Conservation (phyloP, 176 grass and related monocot genomes). For the Secale cereale region DNA sequence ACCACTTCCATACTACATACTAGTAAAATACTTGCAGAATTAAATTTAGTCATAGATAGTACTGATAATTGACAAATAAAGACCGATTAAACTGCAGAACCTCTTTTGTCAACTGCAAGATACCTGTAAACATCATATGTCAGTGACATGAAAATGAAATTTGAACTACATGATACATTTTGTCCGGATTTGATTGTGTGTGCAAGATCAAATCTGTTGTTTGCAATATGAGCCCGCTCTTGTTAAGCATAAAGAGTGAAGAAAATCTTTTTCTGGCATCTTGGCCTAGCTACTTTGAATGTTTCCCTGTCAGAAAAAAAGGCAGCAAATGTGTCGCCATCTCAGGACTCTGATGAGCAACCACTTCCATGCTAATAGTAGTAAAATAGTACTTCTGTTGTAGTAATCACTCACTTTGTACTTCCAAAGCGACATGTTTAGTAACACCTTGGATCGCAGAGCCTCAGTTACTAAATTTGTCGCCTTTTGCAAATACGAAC, state of each 20-base stretch:
- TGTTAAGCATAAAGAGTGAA: neutral
- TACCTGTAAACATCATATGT: neutral
- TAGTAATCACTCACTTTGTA: neutral
- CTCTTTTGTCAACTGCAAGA: neutral
- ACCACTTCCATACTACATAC: too few species aligned
- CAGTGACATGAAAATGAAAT: constrained; percentile 4
- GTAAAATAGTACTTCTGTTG: neutral
- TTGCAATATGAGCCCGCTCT: neutral
- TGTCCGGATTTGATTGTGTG: neutral
- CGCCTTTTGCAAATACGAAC: neutral
- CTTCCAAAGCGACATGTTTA: neutral
- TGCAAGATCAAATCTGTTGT: neutral
- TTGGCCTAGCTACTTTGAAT: too few species aligned
- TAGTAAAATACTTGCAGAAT: neutral
- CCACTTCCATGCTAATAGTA: neutral
- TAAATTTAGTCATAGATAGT: neutral
- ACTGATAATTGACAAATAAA: neutral
- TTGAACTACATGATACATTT: neutral
- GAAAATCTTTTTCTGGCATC: too few species aligned
- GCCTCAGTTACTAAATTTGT: neutral
- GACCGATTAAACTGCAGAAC: neutral
- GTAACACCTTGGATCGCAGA: neutral
- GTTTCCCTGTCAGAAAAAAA: neutral
- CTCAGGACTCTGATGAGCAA: neutral
- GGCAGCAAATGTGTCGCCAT: neutral